Evolutionary conservation across 345 rosid genomes (phyloP).

Genomic region (Syzygium jambos): DNA sequence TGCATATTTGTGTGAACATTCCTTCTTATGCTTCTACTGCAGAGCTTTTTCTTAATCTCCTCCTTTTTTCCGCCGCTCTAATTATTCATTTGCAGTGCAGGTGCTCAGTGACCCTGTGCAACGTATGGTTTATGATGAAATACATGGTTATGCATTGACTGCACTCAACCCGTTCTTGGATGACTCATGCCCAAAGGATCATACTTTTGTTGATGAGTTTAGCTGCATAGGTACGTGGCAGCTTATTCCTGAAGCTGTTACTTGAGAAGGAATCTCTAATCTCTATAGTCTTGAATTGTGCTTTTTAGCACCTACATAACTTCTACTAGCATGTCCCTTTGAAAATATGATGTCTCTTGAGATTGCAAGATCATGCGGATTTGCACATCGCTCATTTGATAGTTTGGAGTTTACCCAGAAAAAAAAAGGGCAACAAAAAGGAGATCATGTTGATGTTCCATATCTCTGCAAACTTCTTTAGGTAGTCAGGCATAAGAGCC

Average conservation of each 20-base stretch:
- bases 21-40: not conserved
- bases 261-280: not conserved
- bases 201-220: conserved; percentile 87
- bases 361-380: not conserved
- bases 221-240: conserved; percentile 73
- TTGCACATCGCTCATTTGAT: not conserved
- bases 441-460: not conserved
- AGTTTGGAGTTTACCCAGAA: not conserved
- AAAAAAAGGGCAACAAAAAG: not conserved
- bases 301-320: not conserved
- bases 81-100: conserved; percentile 27
- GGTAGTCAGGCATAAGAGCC: not conserved
- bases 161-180: conserved; percentile 84
- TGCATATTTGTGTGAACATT: not conserved
- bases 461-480: not conserved
- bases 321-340: not conserved
- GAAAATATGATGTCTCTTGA: not conserved
- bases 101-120: conserved; percentile 95
- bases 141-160: conserved; percentile 81
- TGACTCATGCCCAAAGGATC: conserved; percentile 57
- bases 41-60: not conserved
- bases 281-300: not conserved
- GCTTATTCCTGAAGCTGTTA: not conserved
- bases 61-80: not conserved
- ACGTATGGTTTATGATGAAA: conserved; percentile 95